Conservation (phyloP, 192 early-diverging fungal species). For the Entrophospora sp. region DNA sequence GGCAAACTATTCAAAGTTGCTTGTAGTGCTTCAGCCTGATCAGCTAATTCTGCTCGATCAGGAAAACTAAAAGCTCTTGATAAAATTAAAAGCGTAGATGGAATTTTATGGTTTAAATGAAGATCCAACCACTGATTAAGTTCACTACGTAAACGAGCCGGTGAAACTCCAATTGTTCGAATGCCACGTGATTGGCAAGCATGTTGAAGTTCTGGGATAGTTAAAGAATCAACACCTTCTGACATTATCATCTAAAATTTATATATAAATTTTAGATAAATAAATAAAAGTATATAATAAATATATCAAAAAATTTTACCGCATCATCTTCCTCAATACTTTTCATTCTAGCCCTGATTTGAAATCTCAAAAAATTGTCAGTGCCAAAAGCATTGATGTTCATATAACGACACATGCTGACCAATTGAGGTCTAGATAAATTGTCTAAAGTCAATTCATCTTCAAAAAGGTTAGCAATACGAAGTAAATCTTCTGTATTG, state of each 20-base stretch:
- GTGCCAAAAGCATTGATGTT: constrained; percentile 93
- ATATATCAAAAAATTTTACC: constrained; percentile 26
- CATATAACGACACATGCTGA: constrained; percentile 94
- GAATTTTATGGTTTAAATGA: constrained; percentile 85
- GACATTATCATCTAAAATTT: constrained; percentile 59
- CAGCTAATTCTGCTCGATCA: constrained; percentile 39
- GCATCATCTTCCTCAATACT: constrained; percentile 84
- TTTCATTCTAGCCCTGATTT: constrained; percentile 80
- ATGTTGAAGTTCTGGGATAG: constrained; percentile 78
- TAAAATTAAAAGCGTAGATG: constrained; percentile 81
- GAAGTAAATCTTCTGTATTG: constrained; percentile 72
- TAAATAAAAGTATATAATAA: not conserved
- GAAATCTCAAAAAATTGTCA: constrained; percentile 90
- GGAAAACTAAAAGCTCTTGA: constrained; percentile 80
- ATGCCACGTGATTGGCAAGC: constrained; percentile 88
- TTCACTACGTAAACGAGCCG: constrained; percentile 80
- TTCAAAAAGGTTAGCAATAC: constrained; percentile 82
- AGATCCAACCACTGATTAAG: constrained; percentile 92
- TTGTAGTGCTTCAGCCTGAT: constrained; percentile 73
- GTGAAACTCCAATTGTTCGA: constrained; percentile 78
- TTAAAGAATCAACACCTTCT: constrained; percentile 85
- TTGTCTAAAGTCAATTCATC: constrained; percentile 92
- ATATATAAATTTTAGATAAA: not conserved
- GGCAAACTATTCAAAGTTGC: constrained; percentile 87
- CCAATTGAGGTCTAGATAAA: constrained; percentile 87